A percentile compares a stretch with the other conserved stretches of the same genome.
Conservation (phyloP, 306 rosid species). For the Dryas octopetala region DNA sequence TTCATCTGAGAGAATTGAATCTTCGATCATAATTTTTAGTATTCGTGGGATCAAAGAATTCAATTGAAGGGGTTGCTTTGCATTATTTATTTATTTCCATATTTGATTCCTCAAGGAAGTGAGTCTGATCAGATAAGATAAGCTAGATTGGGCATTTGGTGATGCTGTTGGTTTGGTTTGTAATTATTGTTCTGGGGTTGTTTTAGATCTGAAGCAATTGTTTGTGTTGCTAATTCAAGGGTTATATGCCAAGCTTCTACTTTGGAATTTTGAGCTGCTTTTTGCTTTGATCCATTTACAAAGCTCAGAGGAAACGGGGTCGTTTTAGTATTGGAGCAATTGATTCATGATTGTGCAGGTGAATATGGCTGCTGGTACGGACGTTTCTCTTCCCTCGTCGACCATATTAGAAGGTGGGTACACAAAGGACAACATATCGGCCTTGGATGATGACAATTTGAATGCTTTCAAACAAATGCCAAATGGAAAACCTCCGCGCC, state of each 20-base stretch:
- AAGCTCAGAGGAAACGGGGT: neutral
- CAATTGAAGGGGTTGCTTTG: neutral
- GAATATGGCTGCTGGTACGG: slow-evolving; percentile 57
- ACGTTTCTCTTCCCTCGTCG: slow-evolving; percentile 27
- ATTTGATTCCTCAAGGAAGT: neutral
- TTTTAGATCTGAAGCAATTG: slow-evolving; percentile 17
- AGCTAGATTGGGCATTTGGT: neutral
- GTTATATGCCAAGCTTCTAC: too few relatives aligned
- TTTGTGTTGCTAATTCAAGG: slow-evolving; percentile 4
- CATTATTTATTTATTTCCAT: neutral
- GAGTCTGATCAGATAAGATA: neutral
- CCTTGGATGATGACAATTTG: slow-evolving; percentile 45
- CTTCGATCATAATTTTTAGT: too few relatives aligned
- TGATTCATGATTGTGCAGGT: slow-evolving; percentile 36
- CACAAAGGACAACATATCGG: slow-evolving; percentile 38
- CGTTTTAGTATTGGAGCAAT: neutral
- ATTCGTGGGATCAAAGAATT: too few relatives aligned
- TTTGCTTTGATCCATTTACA: too few relatives aligned
- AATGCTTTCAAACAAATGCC: slow-evolving; percentile 37
- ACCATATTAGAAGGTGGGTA: slow-evolving; percentile 46
- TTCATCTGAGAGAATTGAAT: too few relatives aligned
- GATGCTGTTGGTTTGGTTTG: neutral
- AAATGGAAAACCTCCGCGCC: slow-evolving; percentile 65
- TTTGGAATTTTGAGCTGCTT: too few relatives aligned
- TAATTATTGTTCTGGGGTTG: neutral